Base-by-base conservation (phyloP, 2,329 filamentous ascomycete genomes). In the Neopestalotiopsis rosae region DNA sequence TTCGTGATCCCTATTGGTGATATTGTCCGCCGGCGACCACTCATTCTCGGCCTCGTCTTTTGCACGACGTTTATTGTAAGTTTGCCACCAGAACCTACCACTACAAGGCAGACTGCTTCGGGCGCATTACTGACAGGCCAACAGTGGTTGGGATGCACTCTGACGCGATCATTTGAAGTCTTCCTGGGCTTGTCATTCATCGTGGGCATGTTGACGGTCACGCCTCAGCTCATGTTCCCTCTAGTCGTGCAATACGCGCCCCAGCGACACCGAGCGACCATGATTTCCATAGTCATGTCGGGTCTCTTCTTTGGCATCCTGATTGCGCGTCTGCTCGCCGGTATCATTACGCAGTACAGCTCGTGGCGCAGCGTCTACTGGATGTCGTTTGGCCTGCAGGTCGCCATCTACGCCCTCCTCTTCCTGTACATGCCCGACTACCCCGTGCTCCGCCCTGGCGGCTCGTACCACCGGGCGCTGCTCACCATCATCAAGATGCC, bases 391-490 rank as follows among this genome's bases (percentile, higher is more conserved):
- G 92, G 85, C 0, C 82, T 93, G 0, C 93, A 96, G 79, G 91
- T 89, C 74, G 75, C 89, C 9, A 90, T 95, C 70, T 87, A 91
- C 68, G 72, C 82, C 6, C 80, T 91, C 0, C 86, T 95, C 5
- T 95, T 88, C 82, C 77, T 90, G 59, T 93, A 90, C 79, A 91
- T 96, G 90, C 93, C 93, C 0, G 92, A 95, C 77, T 96, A 96
- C 72, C 94, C 93, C 0, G 86, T 88, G 1, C 92, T 92, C 4
- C 95, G 94, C 75, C 89, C 89, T 0, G 88, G 89, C 0, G 79
- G 91, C 14, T 88, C 88, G 69, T 95, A 95, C 77, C 86, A 89
- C 70, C 81, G 82, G 1, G 89, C 93, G 71, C 83, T 95, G 3
- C 86, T 84, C 78, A 88, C 86, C 38, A 94, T 95, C 30, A 75